phyloP scores from a whole-genome alignment of 208 protist species.

The Wallacemonas sp. region DNA sequence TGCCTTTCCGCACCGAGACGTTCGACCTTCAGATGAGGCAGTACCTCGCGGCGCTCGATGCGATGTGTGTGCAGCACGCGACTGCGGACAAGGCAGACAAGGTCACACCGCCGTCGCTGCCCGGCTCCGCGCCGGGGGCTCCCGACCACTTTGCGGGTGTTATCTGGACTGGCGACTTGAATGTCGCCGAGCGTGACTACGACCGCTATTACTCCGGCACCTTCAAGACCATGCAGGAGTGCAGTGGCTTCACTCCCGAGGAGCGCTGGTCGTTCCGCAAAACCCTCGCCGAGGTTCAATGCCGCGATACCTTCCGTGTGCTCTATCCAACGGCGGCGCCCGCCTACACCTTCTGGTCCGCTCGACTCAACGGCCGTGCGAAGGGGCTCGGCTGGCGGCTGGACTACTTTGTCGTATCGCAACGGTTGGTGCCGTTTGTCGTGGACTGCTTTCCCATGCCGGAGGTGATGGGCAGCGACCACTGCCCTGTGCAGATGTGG shows the following conservation, averaged over 20 bases:
- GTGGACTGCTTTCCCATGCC: constrained; percentile 86
- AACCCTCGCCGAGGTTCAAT: constrained; percentile 40
- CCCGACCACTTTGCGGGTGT: constrained; percentile 28
- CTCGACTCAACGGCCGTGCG: constrained; percentile 49
- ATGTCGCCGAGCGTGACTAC: constrained; percentile 93
- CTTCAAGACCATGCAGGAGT: constrained; percentile 90
- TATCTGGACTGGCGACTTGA: constrained; percentile 94
- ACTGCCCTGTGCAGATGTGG: constrained; percentile 89
- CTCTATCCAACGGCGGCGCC: constrained; percentile 77
- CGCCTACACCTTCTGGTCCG: constrained; percentile 90
- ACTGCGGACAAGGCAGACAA: background rate
- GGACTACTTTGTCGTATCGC: constrained; percentile 93
- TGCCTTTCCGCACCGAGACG: constrained; percentile 76
- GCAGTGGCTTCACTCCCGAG: constrained; percentile 90
- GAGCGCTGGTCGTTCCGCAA: constrained; percentile 82
- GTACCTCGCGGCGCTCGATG: constrained; percentile 39
- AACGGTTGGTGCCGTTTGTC: constrained; percentile 47
- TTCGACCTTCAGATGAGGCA: constrained; percentile 79
- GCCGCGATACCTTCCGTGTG: constrained; percentile 84
- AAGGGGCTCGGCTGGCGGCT: constrained; percentile 89
- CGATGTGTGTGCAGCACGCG: constrained; percentile 18
- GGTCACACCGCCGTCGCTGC: background rate
- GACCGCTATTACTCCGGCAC: constrained; percentile 85
- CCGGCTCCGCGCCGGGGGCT: background rate
- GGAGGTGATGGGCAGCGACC: constrained; percentile 78